These are phyloP conservation scores for Wilcoxina mikolae DNA, from an alignment of 495 filamentous ascomycete genomes.

Conservation along the genomic window DNA sequence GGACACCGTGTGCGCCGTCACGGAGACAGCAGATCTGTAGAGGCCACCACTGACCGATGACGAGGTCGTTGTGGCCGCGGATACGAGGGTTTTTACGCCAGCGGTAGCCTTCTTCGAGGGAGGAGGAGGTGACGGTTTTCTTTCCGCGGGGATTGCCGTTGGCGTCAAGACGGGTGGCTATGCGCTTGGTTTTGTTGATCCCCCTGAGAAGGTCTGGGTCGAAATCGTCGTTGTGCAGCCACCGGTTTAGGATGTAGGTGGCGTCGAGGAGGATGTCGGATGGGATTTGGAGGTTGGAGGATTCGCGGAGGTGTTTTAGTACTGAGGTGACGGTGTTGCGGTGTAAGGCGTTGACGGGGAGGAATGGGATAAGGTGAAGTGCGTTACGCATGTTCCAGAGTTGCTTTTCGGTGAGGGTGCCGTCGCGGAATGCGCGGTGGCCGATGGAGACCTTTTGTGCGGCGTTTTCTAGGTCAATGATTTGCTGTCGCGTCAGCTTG, in stretches of 20 bases:
- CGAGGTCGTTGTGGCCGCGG: slow-evolving; percentile 33
- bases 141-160: too few relatives aligned
- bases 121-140: neutral
- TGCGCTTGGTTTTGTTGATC: slow-evolving; percentile 22
- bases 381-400: too few relatives aligned
- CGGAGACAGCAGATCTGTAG: slow-evolving; percentile 35
- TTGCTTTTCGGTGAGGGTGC: too few relatives aligned
- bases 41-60: slow-evolving; percentile 43
- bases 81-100: slow-evolving; percentile 25
- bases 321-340: too few relatives aligned
- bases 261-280: slow-evolving; percentile 15
- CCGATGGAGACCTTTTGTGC: too few relatives aligned
- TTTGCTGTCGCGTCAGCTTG: too few relatives aligned
- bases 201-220: slow-evolving; percentile 37
- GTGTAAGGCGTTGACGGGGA: too few relatives aligned
- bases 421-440: too few relatives aligned
- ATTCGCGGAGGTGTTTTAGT: too few relatives aligned
- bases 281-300: slow-evolving; percentile 9
- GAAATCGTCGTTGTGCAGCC: slow-evolving; percentile 31
- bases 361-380: too few relatives aligned
- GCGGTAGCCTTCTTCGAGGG: slow-evolving; percentile 27
- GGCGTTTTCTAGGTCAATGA: too few relatives aligned
- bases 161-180: neutral
- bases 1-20: slow-evolving; percentile 39
- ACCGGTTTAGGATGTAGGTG: slow-evolving; percentile 20